A percentile compares a stretch with the other conserved stretches of the same genome.
phyloP scores from a whole-genome alignment of 768 basidiomycete genomes.

The Psilocybe azurescens region DNA sequence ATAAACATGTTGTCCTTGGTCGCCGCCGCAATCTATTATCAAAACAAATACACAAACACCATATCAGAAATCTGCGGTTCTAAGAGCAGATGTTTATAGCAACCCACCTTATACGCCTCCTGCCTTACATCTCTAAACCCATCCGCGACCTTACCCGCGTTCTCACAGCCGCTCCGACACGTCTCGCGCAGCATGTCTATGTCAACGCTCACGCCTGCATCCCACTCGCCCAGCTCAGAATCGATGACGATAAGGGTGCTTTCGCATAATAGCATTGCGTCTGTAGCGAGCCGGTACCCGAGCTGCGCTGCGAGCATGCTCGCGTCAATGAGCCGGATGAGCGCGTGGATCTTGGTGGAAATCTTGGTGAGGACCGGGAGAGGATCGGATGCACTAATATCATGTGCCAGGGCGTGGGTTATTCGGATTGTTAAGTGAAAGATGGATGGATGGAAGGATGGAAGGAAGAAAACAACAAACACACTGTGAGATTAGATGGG shows the following conservation, averaged over 20 bases:
- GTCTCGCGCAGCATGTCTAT: constrained; percentile 28
- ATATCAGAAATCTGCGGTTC: neutral
- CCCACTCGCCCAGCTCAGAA: constrained; percentile 16
- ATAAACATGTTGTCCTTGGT: constrained; percentile 39
- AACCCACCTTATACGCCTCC: constrained; percentile 39
- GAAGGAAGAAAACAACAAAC: neutral
- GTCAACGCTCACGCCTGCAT: constrained; percentile 20
- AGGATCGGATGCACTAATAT: constrained; percentile 24
- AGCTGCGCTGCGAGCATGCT: constrained; percentile 35
- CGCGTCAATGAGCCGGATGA: constrained; percentile 33
- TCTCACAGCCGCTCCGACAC: constrained; percentile 31
- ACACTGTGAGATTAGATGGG: neutral
- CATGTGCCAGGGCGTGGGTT: neutral
- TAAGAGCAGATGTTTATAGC: neutral
- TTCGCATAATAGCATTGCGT: constrained; percentile 30
- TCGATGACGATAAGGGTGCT: neutral
- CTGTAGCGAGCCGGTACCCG: constrained; percentile 31
- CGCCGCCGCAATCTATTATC: constrained; percentile 39
- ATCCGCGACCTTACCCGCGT: constrained; percentile 30
- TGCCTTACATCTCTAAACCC: constrained; percentile 40
- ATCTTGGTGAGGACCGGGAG: constrained; percentile 31
- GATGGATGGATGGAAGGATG: too few species aligned
- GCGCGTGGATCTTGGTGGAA: constrained; percentile 28
- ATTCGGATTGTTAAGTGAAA: neutral
- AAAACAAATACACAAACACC: neutral